Evolutionary conservation across 257 asterid genomes (phyloP).

Genomic region (Gynochthodes officinalis): DNA sequence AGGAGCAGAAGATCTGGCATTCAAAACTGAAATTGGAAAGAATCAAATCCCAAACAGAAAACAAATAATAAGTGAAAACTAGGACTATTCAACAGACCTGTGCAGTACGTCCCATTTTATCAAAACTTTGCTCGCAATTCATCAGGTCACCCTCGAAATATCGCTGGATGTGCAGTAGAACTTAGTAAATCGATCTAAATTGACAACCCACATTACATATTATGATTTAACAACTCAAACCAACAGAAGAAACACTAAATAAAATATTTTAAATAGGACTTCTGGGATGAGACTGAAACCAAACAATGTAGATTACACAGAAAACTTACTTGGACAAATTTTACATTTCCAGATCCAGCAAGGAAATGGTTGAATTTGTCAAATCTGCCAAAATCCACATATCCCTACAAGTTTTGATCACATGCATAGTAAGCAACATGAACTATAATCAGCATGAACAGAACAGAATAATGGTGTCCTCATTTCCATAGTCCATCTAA

Average conservation of each 20-base stretch:
- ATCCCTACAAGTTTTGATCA: constrained; percentile 58
- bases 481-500: background rate
- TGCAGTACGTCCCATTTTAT: constrained; percentile 97
- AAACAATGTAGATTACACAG: background rate
- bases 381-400: constrained; percentile 89
- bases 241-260: background rate
- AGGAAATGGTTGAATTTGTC: constrained; percentile 60
- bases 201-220: constrained; percentile 1
- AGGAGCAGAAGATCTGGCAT: background rate
- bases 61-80: background rate
- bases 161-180: constrained; percentile 46
- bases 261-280: background rate
- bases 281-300: background rate
- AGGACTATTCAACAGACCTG: constrained; percentile 42
- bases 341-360: constrained; percentile 54
- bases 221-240: background rate
- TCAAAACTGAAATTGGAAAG: background rate
- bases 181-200: constrained; percentile 3
- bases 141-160: constrained; percentile 73
- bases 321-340: constrained; percentile 73
- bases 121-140: constrained; percentile 72
- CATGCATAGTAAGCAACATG: background rate
- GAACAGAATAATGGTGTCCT: background rate
- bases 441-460: background rate
- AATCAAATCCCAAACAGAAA: background rate